Evolutionary conservation across 306 rosid species (phyloP).

Genomic region (Benincasa hispida): DNA sequence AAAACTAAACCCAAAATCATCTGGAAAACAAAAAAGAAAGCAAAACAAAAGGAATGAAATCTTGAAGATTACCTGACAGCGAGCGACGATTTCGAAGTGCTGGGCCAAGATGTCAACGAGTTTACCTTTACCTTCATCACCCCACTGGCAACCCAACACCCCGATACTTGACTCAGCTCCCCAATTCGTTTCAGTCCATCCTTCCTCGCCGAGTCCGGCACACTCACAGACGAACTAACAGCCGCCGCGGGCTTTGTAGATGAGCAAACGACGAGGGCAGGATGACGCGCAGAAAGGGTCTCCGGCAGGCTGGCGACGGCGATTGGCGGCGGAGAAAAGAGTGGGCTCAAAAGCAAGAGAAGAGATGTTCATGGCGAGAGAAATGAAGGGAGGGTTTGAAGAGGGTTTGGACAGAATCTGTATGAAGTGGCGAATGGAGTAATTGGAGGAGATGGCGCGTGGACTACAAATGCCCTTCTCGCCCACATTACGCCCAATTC

Average conservation of each 20-base stretch:
- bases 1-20: neutral
- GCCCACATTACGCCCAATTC: neutral
- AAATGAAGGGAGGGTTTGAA: neutral
- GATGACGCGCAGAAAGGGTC: neutral
- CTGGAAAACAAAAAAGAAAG: neutral
- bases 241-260: conserved; percentile 28
- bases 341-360: conserved; percentile 38
- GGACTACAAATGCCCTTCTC: neutral
- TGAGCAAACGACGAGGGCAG: conserved; percentile 33
- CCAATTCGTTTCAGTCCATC: conserved; percentile 34
- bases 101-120: conserved; percentile 83
- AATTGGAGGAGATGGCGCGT: neutral
- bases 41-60: neutral
- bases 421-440: neutral
- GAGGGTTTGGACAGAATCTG: neutral
- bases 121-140: conserved; percentile 97
- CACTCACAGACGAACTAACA: conserved; percentile 35
- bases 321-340: conserved; percentile 22
- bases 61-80: conserved; percentile 55
- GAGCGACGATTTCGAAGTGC: conserved; percentile 87
- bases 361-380: conserved; percentile 40
- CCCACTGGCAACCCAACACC: conserved; percentile 96
- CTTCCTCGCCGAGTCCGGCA: conserved; percentile 23
- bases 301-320: conserved; percentile 8
- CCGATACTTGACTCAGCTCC: conserved; percentile 71